Conservation (phyloP, 257 asterid genomes). For the Solanum ossicruentum region DNA sequence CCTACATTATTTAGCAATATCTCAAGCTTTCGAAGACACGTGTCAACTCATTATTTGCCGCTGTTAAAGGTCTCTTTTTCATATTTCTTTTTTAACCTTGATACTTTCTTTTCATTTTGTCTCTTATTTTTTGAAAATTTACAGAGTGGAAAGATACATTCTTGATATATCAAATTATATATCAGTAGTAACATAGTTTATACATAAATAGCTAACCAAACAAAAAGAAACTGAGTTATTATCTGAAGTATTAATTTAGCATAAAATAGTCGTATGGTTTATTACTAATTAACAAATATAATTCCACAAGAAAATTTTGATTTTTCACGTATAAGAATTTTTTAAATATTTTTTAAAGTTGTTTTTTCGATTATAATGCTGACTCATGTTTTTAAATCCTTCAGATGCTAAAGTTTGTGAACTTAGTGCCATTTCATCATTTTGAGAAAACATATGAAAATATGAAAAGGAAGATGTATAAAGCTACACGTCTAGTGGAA, state of each 20-base stretch:
- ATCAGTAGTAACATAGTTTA: no score
- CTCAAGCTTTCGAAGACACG: constrained; percentile 32
- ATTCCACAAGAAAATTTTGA: neutral
- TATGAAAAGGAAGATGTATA: constrained; percentile 15
- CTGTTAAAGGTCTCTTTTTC: constrained; percentile 18
- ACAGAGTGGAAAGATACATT: no score
- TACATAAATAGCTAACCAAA: no score
- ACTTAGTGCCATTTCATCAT: constrained; percentile 8
- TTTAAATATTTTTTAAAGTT: neutral
- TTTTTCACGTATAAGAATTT: no score
- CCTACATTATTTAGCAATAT: constrained; percentile 14
- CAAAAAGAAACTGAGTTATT: no score
- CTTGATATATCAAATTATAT: no score
- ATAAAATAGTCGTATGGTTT: neutral
- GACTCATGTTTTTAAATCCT: neutral
- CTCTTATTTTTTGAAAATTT: no score
- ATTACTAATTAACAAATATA: no score
- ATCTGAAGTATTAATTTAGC: neutral
- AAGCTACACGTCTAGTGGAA: constrained; percentile 16
- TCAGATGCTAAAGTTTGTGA: neutral
- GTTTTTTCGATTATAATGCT: neutral
- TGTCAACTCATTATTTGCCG: constrained; percentile 26
- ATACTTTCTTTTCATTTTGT: no score
- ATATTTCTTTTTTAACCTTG: neutral
- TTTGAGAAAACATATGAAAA: constrained; percentile 11